Percentiles rank a stretch among this genome's conserved stretches.
These are phyloP conservation scores for Aspergillus chevalieri DNA, from an alignment of 2,329 filamentous ascomycete genomes.

Conservation along the genomic window DNA sequence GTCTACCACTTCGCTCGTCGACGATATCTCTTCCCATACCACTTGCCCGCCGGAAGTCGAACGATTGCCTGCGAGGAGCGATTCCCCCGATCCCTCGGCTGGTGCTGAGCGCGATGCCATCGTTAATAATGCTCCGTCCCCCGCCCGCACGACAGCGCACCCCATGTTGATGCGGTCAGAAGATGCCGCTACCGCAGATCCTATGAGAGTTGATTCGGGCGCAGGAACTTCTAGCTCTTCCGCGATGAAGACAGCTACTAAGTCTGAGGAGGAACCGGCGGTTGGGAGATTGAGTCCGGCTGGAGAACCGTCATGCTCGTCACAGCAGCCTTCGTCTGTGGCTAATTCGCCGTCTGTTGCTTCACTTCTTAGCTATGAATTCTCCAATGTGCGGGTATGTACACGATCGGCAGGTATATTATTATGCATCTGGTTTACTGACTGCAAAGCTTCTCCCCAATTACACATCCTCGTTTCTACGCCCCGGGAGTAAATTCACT, in stretches of 20 bases:
- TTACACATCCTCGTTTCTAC: slow-evolving; percentile 78
- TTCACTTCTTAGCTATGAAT: slow-evolving; percentile 49
- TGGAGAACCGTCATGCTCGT: slow-evolving; percentile 26
- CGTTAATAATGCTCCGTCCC: slow-evolving; percentile 23
- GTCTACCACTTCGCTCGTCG: slow-evolving; percentile 38
- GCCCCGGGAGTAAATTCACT: slow-evolving; percentile 78
- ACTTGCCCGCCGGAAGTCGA: slow-evolving; percentile 47
- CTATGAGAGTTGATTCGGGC: slow-evolving; percentile 20
- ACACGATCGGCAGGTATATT: background rate
- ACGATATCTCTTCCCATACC: slow-evolving; percentile 39
- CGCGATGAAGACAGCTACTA: slow-evolving; percentile 17
- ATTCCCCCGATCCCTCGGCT: slow-evolving; percentile 21
- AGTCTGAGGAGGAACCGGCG: slow-evolving; percentile 26
- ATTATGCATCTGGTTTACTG: slow-evolving; percentile 8
- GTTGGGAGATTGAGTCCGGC: slow-evolving; percentile 28
- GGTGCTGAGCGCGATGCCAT: slow-evolving; percentile 18
- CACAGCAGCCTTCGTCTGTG: slow-evolving; percentile 23
- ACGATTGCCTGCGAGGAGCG: slow-evolving; percentile 27
- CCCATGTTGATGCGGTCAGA: slow-evolving; percentile 22
- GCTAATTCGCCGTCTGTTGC: slow-evolving; percentile 30
- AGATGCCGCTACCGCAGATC: slow-evolving; percentile 20
- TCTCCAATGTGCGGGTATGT: slow-evolving; percentile 52
- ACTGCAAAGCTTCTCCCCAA: slow-evolving; percentile 62
- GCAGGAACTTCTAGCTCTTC: slow-evolving; percentile 5
- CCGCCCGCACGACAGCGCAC: slow-evolving; percentile 17